These are phyloP conservation scores for Neurospora sp. DNA, from an alignment of 495 filamentous ascomycete species.

Conservation along the genomic window DNA sequence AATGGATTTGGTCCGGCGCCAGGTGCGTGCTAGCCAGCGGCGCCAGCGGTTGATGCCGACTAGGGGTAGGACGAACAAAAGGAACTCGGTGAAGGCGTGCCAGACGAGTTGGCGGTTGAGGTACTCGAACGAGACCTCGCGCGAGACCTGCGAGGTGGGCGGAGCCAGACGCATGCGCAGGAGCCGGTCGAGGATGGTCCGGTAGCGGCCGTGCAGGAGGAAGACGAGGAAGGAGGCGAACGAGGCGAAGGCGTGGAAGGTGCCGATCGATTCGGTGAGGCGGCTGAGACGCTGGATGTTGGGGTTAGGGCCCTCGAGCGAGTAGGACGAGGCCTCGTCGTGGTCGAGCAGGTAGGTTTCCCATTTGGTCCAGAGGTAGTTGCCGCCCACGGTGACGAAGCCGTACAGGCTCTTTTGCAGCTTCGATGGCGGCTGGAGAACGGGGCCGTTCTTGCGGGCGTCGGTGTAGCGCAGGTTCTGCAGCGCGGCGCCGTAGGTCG, in stretches of 20 bases:
- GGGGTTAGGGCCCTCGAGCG: constrained; percentile 45
- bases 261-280: constrained; percentile 58
- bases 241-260: constrained; percentile 65
- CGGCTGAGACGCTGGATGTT: constrained; percentile 49
- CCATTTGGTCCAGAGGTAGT: constrained; percentile 86
- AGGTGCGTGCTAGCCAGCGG: constrained; percentile 74
- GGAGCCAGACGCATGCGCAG: constrained; percentile 79
- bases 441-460: constrained; percentile 54
- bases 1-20: constrained; percentile 62
- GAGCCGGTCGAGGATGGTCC: constrained; percentile 80
- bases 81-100: constrained; percentile 97
- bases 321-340: constrained; percentile 41
- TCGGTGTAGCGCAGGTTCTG: constrained; percentile 88
- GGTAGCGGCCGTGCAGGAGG: constrained; percentile 78
- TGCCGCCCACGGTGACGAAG: constrained; percentile 72
- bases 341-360: constrained; percentile 71
- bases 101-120: constrained; percentile 95
- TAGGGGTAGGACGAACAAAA: constrained; percentile 88
- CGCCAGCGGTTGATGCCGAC: constrained; percentile 91
- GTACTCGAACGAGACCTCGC: constrained; percentile 95
- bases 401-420: constrained; percentile 83
- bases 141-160: constrained; percentile 66
- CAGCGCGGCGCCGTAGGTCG: constrained; percentile 85
- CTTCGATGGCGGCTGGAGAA: constrained; percentile 49
- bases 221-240: constrained; percentile 84